Base-by-base conservation (phyloP, 139 green algal species). In the Asterochloris erici region DNA sequence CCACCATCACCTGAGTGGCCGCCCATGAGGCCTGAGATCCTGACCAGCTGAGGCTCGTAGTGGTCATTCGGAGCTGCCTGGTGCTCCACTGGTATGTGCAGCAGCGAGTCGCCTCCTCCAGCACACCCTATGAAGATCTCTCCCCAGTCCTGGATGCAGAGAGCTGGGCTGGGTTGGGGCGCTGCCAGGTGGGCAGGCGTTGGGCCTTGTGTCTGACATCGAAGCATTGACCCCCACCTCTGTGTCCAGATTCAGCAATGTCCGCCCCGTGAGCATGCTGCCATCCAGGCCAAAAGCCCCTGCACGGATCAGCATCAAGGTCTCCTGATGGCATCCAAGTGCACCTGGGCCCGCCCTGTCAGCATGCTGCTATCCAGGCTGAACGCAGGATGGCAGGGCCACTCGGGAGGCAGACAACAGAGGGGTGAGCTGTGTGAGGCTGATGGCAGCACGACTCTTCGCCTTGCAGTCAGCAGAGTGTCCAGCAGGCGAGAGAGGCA, bases 171-270 rank as follows among this genome's bases (percentile, higher is more conserved):
- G 38, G 2, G 38, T 54, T 54, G 38, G 38, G 38, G 38, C 38
- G 38, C 6, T 54, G 38, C 38, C 38, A 54, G 38, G 38, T 54
- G 38, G 38, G 2, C 2, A 54, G 38, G 38, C 38, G 2, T 54
- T 54, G 38, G 38, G 38, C 38, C 6, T 54, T 2, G 73, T 38
- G 54, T 80, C 91, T 83, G 38, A 54, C 38, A 54, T 54, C 38
- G 38, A 54, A 54, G 38, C 38, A 10, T 54, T 54, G 38, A 6
- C 4, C 38, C 38, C 38, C 38, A 54, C 38, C 38, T 96, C 93
- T 24, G 93, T 92, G 85, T 95, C 92, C 77, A 96, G 74, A 81
- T 96, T 96, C 4, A 96, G 85, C 85, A 96, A 80, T n/a, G 85
- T 93, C 23, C 84, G 82, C 1, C 88, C 91, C 10, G 54, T 84